phyloP scores from a whole-genome alignment of 805 yeast species.

The Spathaspora boniae region DNA sequence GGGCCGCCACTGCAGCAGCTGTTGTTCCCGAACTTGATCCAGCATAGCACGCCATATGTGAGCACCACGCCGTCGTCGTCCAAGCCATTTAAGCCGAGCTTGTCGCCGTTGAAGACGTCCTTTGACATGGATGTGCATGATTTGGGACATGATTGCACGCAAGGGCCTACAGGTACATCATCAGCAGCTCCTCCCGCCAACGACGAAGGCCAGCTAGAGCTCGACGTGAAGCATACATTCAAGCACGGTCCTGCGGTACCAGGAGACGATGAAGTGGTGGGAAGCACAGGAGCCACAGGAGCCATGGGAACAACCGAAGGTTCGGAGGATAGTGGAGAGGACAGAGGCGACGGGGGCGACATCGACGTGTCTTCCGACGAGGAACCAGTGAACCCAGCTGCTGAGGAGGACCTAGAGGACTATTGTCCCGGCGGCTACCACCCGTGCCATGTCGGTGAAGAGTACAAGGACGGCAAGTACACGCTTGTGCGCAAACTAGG shows the following conservation, averaged over 20 bases:
- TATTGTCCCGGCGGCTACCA: slow-evolving; percentile 94
- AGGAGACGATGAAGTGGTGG: too few species aligned
- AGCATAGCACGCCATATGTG: slow-evolving; percentile 28
- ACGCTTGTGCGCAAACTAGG: slow-evolving; percentile 85
- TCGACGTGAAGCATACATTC: background rate
- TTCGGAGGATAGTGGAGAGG: too few species aligned
- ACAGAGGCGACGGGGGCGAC: slow-evolving; percentile 16
- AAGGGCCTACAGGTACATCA: too few species aligned
- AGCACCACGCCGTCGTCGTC: slow-evolving; percentile 30
- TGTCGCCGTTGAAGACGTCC: slow-evolving; percentile 35
- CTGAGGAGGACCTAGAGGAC: slow-evolving; percentile 85
- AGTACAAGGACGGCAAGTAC: slow-evolving; percentile 72
- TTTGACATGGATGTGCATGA: too few species aligned
- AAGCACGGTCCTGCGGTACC: too few species aligned
- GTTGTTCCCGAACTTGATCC: slow-evolving; percentile 21
- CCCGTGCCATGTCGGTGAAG: slow-evolving; percentile 87
- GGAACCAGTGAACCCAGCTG: slow-evolving; percentile 36
- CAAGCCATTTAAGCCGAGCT: slow-evolving; percentile 32
- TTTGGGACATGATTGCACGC: too few species aligned
- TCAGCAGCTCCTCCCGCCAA: too few species aligned
- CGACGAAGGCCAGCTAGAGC: slow-evolving; percentile 4
- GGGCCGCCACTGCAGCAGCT: slow-evolving; percentile 12
- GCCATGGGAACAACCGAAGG: too few species aligned
- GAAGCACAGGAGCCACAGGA: too few species aligned
- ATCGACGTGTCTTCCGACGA: slow-evolving; percentile 24